A percentile compares a stretch with the other conserved stretches of the same genome.
Evolutionary conservation across 2,329 filamentous ascomycete genomes (phyloP).

Genomic region (Talaromyces amestolkiae): DNA sequence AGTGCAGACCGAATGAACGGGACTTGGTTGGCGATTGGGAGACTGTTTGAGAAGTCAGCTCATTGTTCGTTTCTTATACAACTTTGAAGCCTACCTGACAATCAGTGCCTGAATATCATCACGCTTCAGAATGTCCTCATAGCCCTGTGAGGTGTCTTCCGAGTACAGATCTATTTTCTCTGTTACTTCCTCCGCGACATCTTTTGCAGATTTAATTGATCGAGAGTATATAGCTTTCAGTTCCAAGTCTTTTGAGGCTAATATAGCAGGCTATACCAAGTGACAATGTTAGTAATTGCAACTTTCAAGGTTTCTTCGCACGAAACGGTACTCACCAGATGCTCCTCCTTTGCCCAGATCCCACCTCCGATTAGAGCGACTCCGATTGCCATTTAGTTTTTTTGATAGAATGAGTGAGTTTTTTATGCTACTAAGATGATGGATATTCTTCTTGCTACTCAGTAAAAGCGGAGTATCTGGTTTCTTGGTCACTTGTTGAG

Average conservation of each 20-base stretch:
- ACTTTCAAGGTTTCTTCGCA: neutral
- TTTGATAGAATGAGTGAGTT: neutral
- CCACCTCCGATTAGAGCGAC: conserved; percentile 27
- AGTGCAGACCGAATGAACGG: conserved; percentile 51
- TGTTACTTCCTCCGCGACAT: conserved; percentile 33
- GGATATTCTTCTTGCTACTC: too few species aligned
- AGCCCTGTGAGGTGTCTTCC: conserved; percentile 51
- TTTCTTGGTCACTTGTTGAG: neutral
- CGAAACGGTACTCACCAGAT: conserved; percentile 42
- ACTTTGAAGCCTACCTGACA: conserved; percentile 37
- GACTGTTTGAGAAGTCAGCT: conserved; percentile 29
- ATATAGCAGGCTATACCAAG: conserved; percentile 50
- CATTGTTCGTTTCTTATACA: neutral
- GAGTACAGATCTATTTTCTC: conserved; percentile 53
- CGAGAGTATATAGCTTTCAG: conserved; percentile 61
- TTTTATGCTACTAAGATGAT: neutral
- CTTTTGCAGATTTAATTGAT: conserved; percentile 53
- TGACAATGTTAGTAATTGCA: neutral
- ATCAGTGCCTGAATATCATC: conserved; percentile 52
- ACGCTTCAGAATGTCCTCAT: conserved; percentile 48
- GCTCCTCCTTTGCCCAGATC: conserved; percentile 58
- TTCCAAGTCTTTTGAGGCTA: conserved; percentile 43
- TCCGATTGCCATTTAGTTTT: conserved; percentile 9
- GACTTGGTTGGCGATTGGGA: conserved; percentile 55
- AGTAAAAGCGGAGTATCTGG: neutral